Percentiles rank a stretch among this genome's conserved stretches.
Evolutionary conservation across 768 basidiomycete species (phyloP).

Genomic region (Russula foetens): DNA sequence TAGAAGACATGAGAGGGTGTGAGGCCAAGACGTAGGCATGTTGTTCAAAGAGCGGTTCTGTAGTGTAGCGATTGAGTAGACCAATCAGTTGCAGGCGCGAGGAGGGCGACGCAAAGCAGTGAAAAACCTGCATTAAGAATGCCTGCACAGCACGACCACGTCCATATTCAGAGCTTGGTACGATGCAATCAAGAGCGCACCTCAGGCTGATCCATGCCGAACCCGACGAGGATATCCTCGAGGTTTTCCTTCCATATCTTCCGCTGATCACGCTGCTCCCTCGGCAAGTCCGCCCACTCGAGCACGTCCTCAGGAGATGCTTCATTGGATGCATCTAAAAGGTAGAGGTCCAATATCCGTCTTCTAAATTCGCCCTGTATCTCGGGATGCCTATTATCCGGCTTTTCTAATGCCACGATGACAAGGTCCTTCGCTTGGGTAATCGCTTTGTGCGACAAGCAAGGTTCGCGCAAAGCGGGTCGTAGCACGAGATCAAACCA

Average conservation of each 20-base stretch:
- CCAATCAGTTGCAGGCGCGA: slow-evolving; percentile 63
- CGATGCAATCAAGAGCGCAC: slow-evolving; percentile 35
- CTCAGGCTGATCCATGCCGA: slow-evolving; percentile 53
- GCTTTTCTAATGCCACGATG: slow-evolving; percentile 46
- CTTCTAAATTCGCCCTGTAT: slow-evolving; percentile 60
- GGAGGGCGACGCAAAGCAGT: slow-evolving; percentile 50
- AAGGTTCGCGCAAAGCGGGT: slow-evolving; percentile 69
- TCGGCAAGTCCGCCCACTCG: slow-evolving; percentile 64
- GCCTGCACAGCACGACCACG: slow-evolving; percentile 36
- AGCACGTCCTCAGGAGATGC: slow-evolving; percentile 63
- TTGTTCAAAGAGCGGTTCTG: slow-evolving; percentile 42
- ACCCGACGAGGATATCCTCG: slow-evolving; percentile 63
- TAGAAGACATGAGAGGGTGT: slow-evolving; percentile 54
- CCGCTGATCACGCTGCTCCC: slow-evolving; percentile 49
- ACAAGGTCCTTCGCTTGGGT: slow-evolving; percentile 68
- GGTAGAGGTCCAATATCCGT: slow-evolving; percentile 63
- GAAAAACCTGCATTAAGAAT: slow-evolving; percentile 58
- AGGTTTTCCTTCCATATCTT: slow-evolving; percentile 71
- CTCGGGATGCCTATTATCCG: slow-evolving; percentile 36
- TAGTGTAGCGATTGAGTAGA: slow-evolving; percentile 55
- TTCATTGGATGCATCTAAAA: slow-evolving; percentile 71
- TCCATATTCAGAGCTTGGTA: background rate
- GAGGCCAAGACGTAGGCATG: slow-evolving; percentile 43
- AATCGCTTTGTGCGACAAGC: slow-evolving; percentile 47
- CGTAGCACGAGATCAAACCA: slow-evolving; percentile 82